Conservation (phyloP, 306 rosid species). For the Prunus mongolica region DNA sequence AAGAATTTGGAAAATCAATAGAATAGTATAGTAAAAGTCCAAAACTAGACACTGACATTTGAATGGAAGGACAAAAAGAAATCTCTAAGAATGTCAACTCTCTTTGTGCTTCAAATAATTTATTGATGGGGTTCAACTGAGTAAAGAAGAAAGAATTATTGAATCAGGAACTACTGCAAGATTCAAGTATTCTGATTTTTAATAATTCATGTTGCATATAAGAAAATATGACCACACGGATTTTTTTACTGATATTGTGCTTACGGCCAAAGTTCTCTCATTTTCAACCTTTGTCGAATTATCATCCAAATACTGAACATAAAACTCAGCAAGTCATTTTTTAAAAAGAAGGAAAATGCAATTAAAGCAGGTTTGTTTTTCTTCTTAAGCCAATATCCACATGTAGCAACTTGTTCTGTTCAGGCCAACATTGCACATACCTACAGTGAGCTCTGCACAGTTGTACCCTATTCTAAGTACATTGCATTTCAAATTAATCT, state of each 20-base stretch:
- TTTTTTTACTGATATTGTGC: neutral
- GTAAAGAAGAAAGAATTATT: neutral
- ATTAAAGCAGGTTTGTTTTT: no score
- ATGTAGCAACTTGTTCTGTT: no score
- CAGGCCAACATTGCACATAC: neutral
- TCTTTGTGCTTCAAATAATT: neutral
- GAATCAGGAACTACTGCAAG: neutral
- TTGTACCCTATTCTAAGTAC: neutral
- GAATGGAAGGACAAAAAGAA: neutral
- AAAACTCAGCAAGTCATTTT: neutral
- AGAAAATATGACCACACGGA: no score
- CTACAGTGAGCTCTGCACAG: neutral
- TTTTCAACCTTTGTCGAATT: neutral
- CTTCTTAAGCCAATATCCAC: no score
- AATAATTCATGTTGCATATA: no score
- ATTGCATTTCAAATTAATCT: no score
- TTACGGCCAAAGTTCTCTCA: neutral
- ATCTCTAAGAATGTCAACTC: neutral
- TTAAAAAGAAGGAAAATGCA: no score
- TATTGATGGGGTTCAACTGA: neutral
- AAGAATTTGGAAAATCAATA: neutral
- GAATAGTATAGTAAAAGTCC: neutral
- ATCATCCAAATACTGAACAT: neutral
- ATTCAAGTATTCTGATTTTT: neutral
- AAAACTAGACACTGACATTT: neutral